A percentile compares a stretch with the other conserved stretches of the same genome.
phyloP scores from a whole-genome alignment of 345 rosid genomes.

The Boechera divaricarpa region DNA sequence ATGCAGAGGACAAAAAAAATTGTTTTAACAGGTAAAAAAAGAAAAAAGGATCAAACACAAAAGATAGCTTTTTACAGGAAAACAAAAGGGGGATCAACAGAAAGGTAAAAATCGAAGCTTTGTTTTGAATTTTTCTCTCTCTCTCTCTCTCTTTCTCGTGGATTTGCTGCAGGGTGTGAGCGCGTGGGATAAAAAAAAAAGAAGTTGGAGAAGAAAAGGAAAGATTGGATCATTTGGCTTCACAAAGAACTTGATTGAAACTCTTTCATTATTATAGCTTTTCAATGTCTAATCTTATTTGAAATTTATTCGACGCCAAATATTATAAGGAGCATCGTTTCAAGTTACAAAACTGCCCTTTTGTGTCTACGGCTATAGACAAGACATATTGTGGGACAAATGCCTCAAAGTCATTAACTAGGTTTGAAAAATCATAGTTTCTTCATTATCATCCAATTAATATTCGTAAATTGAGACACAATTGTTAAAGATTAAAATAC shows the following conservation, averaged over 20 bases:
- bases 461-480: not conserved
- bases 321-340: not conserved
- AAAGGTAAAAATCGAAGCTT: conserved; percentile 41
- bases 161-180: conserved; percentile 10
- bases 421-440: conserved; percentile 11
- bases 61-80: conserved; percentile 49
- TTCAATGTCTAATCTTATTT: conserved; percentile 45
- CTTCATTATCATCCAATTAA: conserved; percentile 15
- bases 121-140: not conserved
- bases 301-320: conserved; percentile 30
- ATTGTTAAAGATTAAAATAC: not conserved
- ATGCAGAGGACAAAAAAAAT: conserved; percentile 17
- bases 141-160: not conserved
- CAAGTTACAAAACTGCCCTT: conserved; percentile 35
- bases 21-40: conserved; percentile 20
- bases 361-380: conserved; percentile 3
- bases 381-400: conserved; percentile 13
- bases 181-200: conserved; percentile 5
- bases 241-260: conserved; percentile 38
- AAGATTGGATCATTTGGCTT: conserved; percentile 57
- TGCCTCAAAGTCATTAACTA: conserved; percentile 27
- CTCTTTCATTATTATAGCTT: conserved; percentile 23
- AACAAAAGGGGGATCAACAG: conserved; percentile 35
- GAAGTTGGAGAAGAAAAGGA: conserved; percentile 56
- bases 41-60: conserved; percentile 32